Base-by-base conservation (phyloP, 306 rosid genomes). In the Glycine latifolia region DNA sequence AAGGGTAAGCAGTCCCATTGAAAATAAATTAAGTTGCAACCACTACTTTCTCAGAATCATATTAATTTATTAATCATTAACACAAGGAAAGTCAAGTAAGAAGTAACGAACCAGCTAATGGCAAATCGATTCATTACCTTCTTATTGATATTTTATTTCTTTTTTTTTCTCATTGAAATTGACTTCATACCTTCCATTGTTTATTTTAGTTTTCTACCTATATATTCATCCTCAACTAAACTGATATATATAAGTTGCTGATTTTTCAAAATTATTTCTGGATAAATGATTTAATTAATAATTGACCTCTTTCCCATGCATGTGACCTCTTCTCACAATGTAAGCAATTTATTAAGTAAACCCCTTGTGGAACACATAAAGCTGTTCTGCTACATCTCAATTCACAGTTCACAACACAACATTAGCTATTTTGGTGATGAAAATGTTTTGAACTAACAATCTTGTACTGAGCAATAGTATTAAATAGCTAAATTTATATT, bases 71-170 rank as follows among this genome's bases (percentile, higher is more conserved):
- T 46, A 31, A 69, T 81, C 67, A 81, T 81, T 66, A 81, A 73
- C 67, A 71, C 49, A 48, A 26, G 44, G 86, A 83, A 88, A 26
- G 31, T 26, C 31, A 26, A 26, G 31, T 26, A 26, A 26, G 31
- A 82, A 44, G 65, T 76, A 76, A 82, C 31, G 3, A 69, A 10
- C 59, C 79, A 82, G 84, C 84, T 74, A 82, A 74, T 86, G 10
- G n/a, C 71, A 75, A 88, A 85, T 83, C 76, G 83, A 84, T 82
- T 62, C 76, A 79, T 72, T 68, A 81, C 87, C 90, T 73, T 20
- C 90, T 26, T 9, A 12, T 63, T 58, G 2, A 1, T 62, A 1
- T 50, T 26, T 26, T 26, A 26, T 26, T 20, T 16, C 1, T 2
- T 3, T 14, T 1, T 1, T 14, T 39, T 37, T 75, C 58, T 37